These are phyloP conservation scores for Neurospora sp. DNA, from an alignment of 495 filamentous ascomycete genomes.

Conservation along the genomic window DNA sequence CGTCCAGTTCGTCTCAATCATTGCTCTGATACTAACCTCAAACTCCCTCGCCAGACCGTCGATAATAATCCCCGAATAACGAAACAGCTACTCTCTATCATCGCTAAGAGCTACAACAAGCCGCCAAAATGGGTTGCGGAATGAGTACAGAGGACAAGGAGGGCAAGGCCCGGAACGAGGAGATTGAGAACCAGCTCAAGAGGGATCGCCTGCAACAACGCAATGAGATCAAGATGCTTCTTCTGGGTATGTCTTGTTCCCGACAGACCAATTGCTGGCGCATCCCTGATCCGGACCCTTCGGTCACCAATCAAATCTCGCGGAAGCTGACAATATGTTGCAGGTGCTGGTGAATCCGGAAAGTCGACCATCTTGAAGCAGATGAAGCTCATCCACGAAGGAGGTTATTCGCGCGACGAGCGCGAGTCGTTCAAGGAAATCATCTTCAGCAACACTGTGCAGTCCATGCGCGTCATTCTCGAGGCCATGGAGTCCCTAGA, in stretches of 20 bases:
- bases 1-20: neutral
- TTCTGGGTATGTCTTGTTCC: constrained; percentile 63
- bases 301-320: neutral
- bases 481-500: constrained; percentile 95
- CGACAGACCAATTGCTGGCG: neutral
- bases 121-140: constrained; percentile 91
- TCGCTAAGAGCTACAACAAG: constrained; percentile 9
- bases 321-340: constrained; percentile 10
- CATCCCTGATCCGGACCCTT: neutral
- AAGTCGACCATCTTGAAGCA: constrained; percentile 99
- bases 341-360: constrained; percentile 98
- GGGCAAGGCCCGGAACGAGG: constrained; percentile 97
- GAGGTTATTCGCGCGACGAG: constrained; percentile 69
- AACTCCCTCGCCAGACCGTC: neutral
- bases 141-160: constrained; percentile 99
- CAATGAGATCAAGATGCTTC: constrained; percentile 98
- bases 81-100: constrained; percentile 10
- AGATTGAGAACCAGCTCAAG: constrained; percentile 98
- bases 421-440: constrained; percentile 87
- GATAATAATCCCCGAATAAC: neutral
- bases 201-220: constrained; percentile 90
- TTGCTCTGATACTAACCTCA: neutral
- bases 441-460: constrained; percentile 96
- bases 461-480: constrained; percentile 91
- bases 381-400: constrained; percentile 89